Evolutionary conservation across 345 rosid species (phyloP), one percentile per base, ranked within the genome.

Genomic region (Arabis alpina): DNA sequence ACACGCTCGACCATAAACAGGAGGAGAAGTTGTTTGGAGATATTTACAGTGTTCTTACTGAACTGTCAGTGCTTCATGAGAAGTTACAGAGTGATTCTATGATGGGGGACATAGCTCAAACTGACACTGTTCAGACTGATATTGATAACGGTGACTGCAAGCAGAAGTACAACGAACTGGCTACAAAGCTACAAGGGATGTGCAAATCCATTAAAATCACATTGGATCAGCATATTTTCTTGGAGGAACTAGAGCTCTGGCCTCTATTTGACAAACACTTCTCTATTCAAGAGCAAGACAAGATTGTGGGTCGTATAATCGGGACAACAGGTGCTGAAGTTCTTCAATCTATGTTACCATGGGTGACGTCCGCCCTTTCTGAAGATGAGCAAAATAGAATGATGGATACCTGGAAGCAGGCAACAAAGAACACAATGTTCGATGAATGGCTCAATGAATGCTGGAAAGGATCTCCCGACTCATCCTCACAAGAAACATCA

Each of bases 401-500:
- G 98, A 90, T 93, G 93, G 93, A 93, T 79, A 82, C 95, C 4
- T 88, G 95, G 97, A 93, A 93, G 81, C 93, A 93, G 69, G 98
- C 97, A 27, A 83, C 98, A 49, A 90, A 87, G 79, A 93, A 93
- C 72, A 93, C 95, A 8, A 93, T 93, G 92, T 93, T 90, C 66
- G 90, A 81, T 72, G 97, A 93, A 64, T 93, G 98, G 96, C 95
- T 93, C 62, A 82, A 84, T 47, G 97, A 88, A 75, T 90, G 87
- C 75, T 83, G 88, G 91, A 86, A 77, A 68, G 85, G 81, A 74
- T 66, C 91, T 30, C 72, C 76, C 1, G 82, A 78, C 76, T 77
- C 86, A 55, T 74, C 90, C 54, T 71, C 67, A 70, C 79, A 67
- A 65, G 88, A 80, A 73, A 49, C 81, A 73, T 37, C 82, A 58